phyloP scores from a whole-genome alignment of 352 stramenopile genomes.

The Thraustochytrium sp. region DNA sequence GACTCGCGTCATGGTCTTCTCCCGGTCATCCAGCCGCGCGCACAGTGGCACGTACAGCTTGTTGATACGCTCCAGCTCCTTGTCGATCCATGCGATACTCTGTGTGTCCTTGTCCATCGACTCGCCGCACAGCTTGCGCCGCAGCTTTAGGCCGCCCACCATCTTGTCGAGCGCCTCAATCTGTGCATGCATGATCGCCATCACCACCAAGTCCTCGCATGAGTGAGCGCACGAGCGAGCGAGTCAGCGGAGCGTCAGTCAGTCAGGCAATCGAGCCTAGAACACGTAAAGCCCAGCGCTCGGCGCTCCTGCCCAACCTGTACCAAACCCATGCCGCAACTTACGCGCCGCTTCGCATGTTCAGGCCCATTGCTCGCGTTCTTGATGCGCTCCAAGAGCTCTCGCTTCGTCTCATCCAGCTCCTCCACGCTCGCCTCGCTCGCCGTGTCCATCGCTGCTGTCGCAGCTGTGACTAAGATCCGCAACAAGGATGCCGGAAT shows the following conservation, averaged over 20 bases:
- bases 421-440: conserved; percentile 30
- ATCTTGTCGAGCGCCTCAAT: conserved; percentile 41
- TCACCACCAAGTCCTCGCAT: too few relatives aligned
- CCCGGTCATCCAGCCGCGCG: conserved; percentile 4
- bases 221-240: too few relatives aligned
- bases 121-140: conserved; percentile 16
- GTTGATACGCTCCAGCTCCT: conserved; percentile 31
- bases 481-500: too few relatives aligned
- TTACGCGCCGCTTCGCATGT: conserved; percentile 28
- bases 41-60: conserved; percentile 24
- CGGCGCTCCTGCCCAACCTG: too few relatives aligned
- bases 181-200: not conserved
- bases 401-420: conserved; percentile 20
- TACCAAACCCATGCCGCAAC: not conserved
- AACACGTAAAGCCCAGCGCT: too few relatives aligned
- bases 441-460: not conserved
- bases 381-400: conserved; percentile 40
- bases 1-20: conserved; percentile 24
- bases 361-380: conserved; percentile 40
- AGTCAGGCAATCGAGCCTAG: too few relatives aligned
- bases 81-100: conserved; percentile 34
- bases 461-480: too few relatives aligned
- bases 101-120: not conserved
- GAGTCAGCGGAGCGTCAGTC: too few relatives aligned
- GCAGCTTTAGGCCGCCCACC: not conserved